phyloP scores from a whole-genome alignment of 768 basidiomycete genomes.

The Trametes cubensis region DNA sequence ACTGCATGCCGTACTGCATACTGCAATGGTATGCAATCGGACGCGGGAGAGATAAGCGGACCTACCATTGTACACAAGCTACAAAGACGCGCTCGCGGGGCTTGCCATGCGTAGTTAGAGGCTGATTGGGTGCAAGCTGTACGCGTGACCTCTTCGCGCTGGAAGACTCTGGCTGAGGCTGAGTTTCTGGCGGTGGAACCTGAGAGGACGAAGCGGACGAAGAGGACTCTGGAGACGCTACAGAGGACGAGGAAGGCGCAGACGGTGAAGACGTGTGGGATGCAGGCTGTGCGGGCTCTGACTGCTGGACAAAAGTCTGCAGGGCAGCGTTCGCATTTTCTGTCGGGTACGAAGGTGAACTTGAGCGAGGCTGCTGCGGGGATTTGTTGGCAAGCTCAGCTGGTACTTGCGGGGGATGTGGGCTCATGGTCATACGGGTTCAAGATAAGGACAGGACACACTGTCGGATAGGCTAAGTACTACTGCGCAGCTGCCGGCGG shows the following conservation, averaged over 20 bases:
- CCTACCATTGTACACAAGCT: slow-evolving; percentile 79
- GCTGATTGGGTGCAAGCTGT: slow-evolving; percentile 72
- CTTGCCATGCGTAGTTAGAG: slow-evolving; percentile 77
- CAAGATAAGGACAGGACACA: too few relatives aligned
- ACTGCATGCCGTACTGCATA: too few relatives aligned
- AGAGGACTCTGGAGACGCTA: neutral
- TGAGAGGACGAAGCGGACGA: neutral
- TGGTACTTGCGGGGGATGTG: too few relatives aligned
- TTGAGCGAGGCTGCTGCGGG: neutral
- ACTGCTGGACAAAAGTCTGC: neutral
- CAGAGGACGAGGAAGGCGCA: neutral
- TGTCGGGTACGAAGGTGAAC: neutral
- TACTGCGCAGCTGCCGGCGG: too few relatives aligned
- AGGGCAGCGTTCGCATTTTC: neutral
- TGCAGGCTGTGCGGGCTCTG: neutral
- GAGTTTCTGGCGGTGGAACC: too few relatives aligned
- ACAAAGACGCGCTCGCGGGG: slow-evolving; percentile 77
- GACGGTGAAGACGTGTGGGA: neutral
- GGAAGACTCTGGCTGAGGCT: neutral
- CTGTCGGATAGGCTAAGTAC: too few relatives aligned
- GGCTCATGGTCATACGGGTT: too few relatives aligned
- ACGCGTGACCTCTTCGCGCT: slow-evolving; percentile 47
- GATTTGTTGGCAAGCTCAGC: too few relatives aligned
- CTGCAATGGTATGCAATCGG: too few relatives aligned
- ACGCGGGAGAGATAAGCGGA: neutral